phyloP scores from a whole-genome alignment of 2,329 filamentous ascomycete genomes.

The Mollisiaceae sp. region DNA sequence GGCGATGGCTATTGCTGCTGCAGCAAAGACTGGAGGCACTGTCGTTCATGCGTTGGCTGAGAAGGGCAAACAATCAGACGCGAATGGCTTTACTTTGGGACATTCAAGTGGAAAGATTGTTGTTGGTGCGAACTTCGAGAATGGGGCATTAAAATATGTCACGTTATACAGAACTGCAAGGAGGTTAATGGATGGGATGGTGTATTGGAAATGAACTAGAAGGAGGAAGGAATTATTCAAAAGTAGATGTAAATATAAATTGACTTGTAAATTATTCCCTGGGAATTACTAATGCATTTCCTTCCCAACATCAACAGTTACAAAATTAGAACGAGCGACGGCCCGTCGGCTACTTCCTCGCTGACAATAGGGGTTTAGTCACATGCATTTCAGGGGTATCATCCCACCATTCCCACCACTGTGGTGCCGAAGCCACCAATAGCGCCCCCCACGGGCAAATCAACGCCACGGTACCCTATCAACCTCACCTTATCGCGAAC shows the following conservation, averaged over 20 bases:
- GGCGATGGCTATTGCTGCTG: slow-evolving; percentile 53
- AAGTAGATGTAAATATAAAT: background rate
- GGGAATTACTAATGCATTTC: no score
- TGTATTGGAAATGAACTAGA: slow-evolving; percentile 46
- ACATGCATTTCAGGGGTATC: background rate
- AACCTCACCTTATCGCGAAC: slow-evolving; percentile 5
- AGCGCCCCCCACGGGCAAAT: slow-evolving; percentile 13
- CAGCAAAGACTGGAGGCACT: slow-evolving; percentile 51
- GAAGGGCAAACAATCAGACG: slow-evolving; percentile 34
- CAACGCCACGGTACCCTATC: slow-evolving; percentile 9
- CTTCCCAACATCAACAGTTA: no score
- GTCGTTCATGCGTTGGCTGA: slow-evolving; percentile 44
- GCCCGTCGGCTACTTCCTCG: background rate
- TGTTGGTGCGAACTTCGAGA: slow-evolving; percentile 48
- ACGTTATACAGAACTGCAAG: slow-evolving; percentile 55
- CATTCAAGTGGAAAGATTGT: slow-evolving; percentile 54
- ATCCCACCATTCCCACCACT: no score
- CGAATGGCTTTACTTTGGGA: slow-evolving; percentile 47
- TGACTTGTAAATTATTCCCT: background rate
- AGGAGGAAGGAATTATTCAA: background rate
- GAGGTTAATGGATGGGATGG: slow-evolving; percentile 52
- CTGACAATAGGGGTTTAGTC: background rate
- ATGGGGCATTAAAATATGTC: slow-evolving; percentile 45
- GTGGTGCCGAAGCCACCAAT: background rate
- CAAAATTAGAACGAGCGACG: background rate